These are phyloP conservation scores for Pythium aristosporum DNA, from an alignment of 352 stramenopile genomes.

Conservation along the genomic window DNA sequence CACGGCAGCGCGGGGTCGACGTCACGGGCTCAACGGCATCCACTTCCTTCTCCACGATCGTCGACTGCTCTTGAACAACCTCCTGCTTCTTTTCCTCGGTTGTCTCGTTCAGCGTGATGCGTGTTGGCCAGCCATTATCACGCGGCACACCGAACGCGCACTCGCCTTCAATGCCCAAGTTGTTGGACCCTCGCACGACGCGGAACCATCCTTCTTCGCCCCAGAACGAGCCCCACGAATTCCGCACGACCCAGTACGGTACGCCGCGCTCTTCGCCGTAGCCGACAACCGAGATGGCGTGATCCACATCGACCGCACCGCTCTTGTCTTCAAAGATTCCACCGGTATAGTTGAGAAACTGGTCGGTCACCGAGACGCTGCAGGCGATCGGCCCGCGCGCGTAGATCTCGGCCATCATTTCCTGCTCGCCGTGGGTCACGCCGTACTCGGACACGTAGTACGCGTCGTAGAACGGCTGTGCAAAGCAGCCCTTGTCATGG, in stretches of 20 bases:
- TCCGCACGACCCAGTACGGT: slow-evolving; percentile 95
- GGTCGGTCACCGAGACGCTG: slow-evolving; percentile 90
- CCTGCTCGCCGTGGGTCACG: slow-evolving; percentile 82
- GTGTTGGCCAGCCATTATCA: slow-evolving; percentile 74
- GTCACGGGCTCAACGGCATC: slow-evolving; percentile 23
- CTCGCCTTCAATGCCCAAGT: slow-evolving; percentile 92
- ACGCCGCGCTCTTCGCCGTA: slow-evolving; percentile 90
- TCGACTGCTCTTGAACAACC: slow-evolving; percentile 5
- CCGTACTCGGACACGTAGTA: slow-evolving; percentile 96
- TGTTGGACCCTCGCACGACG: slow-evolving; percentile 90
- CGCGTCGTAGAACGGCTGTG: slow-evolving; percentile 92
- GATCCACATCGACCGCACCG: slow-evolving; percentile 60
- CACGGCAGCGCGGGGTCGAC: slow-evolving; percentile 47
- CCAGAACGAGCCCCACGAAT: slow-evolving; percentile 95
- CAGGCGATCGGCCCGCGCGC: slow-evolving; percentile 93
- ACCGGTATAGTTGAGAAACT: slow-evolving; percentile 90
- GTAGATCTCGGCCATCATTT: slow-evolving; percentile 98
- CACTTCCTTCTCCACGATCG: slow-evolving; percentile 17
- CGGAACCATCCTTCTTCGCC: slow-evolving; percentile 96
- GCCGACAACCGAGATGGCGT: slow-evolving; percentile 96
- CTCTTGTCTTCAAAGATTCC: slow-evolving; percentile 94
- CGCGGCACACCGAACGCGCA: slow-evolving; percentile 91
- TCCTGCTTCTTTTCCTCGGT: slow-evolving; percentile 19
- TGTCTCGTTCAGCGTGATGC: slow-evolving; percentile 30
- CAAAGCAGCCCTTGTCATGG: slow-evolving; percentile 75